These are phyloP conservation scores for Cercospora sp. DNA, from an alignment of 2,329 filamentous ascomycete species.

Conservation along the genomic window DNA sequence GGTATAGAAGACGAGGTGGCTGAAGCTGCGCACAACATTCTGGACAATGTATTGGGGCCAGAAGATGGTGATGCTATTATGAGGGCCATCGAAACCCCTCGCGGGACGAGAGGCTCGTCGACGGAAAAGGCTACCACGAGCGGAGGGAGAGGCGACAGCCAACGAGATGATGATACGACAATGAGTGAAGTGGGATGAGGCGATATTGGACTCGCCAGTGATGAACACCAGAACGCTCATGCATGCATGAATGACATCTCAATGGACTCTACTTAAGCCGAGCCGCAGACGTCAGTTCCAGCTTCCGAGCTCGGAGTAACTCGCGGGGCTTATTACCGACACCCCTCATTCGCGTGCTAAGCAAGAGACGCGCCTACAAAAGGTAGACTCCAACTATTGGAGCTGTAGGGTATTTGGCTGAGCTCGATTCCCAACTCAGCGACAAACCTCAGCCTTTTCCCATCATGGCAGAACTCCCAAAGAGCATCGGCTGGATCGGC, in stretches of 20 bases:
- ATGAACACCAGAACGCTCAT: not conserved
- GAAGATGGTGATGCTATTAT: slow-evolving; percentile 68
- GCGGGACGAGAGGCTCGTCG: slow-evolving; percentile 24
- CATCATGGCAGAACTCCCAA: slow-evolving; percentile 32
- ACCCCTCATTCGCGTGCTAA: slow-evolving; percentile 6
- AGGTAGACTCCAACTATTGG: not conserved
- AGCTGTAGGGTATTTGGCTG: not conserved
- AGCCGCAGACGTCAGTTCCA: slow-evolving; percentile 10
- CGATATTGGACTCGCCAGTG: not conserved
- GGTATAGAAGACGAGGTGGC: slow-evolving; percentile 76
- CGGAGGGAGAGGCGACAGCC: slow-evolving; percentile 7
- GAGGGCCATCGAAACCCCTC: slow-evolving; percentile 45
- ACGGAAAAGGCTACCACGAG: slow-evolving; percentile 17
- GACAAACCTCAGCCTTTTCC: not conserved
- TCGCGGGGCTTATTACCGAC: slow-evolving; percentile 12
- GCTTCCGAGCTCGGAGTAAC: slow-evolving; percentile 13
- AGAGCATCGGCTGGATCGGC: slow-evolving; percentile 53
- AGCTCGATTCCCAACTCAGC: not conserved
- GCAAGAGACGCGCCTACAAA: slow-evolving; percentile 12
- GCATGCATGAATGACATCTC: not conserved
- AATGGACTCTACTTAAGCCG: slow-evolving; percentile 14
- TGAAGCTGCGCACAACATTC: slow-evolving; percentile 76
- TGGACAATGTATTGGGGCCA: slow-evolving; percentile 78
- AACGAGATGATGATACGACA: slow-evolving; percentile 22
- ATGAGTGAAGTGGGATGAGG: slow-evolving; percentile 23